Evolutionary conservation across 2,329 filamentous ascomycete genomes (phyloP), one percentile per base, ranked within the genome.

Genomic region (Ophiostoma piceae): DNA sequence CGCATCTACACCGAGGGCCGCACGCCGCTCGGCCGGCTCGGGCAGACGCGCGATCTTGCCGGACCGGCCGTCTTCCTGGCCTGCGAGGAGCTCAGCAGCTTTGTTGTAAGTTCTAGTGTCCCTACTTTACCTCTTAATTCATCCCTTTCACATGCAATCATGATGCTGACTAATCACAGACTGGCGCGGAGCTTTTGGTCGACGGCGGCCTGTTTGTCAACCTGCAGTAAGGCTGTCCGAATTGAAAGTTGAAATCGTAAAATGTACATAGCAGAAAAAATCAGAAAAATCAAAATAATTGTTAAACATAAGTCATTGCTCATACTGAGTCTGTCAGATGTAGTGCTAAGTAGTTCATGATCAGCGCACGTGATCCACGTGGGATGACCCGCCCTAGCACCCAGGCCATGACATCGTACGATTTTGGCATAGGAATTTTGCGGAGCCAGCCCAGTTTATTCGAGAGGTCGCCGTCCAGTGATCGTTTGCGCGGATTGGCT

Each of bases 131-230:
- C 5, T 35, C 16, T n/a, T 51, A 16, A n/a, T 26, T 16, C 37
- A 1, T 47, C 12, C 11, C 19, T n/a, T 3, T 35, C n/a, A 2
- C 19, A 19, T 26, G 11, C 22, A n/a, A 26, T 3, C n/a, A 57
- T 7, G 26, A 11, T 60, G 54, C 68, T 69, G 47, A 69, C 67
- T 35, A 26, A 43, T 19, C 22, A 71, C 8, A 71, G 71, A 91
- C 85, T 71, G 90, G 89, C 0, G 85, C 89, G 11, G 88, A 91
- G 77, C 74, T 92, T 69, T 78, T 92, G 57, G 90, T 92, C 11
- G 90, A 92, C 79, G 90, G 90, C 11, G 90, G 90, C 0, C 78
- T 90, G 70, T 92, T 89, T 80, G 89, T 92, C 5, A 91, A 92
- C 77, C 79, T 92, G 73, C 88, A 91, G 75, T 75, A 69, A 47